A percentile compares a stretch with the other conserved stretches of the same genome.
Evolutionary conservation across 148 eudicot genomes (phyloP).

Genomic region (Arctostaphylos glauca): DNA sequence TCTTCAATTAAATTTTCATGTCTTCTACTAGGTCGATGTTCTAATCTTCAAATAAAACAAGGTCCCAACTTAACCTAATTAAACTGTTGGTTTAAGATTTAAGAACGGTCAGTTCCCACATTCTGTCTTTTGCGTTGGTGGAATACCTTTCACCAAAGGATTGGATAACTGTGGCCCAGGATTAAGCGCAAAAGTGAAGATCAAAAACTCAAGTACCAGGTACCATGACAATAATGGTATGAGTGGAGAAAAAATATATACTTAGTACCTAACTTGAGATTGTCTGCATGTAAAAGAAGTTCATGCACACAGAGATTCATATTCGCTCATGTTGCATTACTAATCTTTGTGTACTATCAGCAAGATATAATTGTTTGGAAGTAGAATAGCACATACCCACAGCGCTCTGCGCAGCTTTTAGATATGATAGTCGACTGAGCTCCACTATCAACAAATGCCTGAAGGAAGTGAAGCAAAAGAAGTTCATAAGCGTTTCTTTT

Average conservation of each 20-base stretch:
- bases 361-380: conserved; percentile 1
- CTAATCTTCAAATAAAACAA: neutral
- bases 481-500: neutral
- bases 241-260: neutral
- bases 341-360: neutral
- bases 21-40: neutral
- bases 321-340: neutral
- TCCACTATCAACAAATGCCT: conserved; percentile 99
- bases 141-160: neutral
- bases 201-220: neutral
- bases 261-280: neutral
- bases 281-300: neutral
- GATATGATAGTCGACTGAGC: conserved; percentile 99
- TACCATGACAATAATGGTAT: neutral
- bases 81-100: neutral
- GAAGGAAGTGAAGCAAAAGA: conserved; percentile 19
- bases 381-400: conserved; percentile 62
- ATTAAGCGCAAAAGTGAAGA: neutral
- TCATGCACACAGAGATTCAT: neutral
- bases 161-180: neutral
- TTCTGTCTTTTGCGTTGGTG: neutral
- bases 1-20: neutral
- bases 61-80: neutral
- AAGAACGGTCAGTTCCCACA: neutral
- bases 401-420: conserved; percentile 94